Evolutionary conservation across 176 grass and related monocot species (phyloP), one percentile per base, ranked within the genome.

Genomic region (Themeda triandra): DNA sequence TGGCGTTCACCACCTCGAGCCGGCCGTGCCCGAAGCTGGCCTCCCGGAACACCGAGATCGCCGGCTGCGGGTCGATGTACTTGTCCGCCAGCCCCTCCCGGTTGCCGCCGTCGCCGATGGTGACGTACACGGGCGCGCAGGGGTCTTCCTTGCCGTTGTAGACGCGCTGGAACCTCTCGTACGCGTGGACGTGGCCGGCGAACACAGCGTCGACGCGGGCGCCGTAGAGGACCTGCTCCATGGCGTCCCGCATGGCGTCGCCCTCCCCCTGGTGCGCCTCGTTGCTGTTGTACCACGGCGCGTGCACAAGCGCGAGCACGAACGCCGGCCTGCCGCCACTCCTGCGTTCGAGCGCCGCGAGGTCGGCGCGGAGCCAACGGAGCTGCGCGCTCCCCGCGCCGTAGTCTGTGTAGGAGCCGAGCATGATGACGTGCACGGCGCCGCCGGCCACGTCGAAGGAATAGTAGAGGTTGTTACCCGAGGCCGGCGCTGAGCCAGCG

Each of bases 271-370:
- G 76, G 80, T 97, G 92, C 5, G 85, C 94, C 36, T 88, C 40
- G 75, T 97, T 97, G 40, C 85, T 89, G 87, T 86, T 94, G 85
- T 97, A 97, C 94, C 94, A 97, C 45, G 87, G 94, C 33, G 85
- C 92, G 77, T 97, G 94, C 76, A 97, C 80, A 25, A 97, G 28
- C 29, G 92, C 94, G 44, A 94, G 19, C 73, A 90, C 65, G 79
- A 88, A 97, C 28, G 79, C 63, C 28, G 89, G n/a, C n/a, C n/a
- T n/a, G n/a, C n/a, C n/a, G n/a, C n/a, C n/a, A n/a, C n/a, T n/a
- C n/a, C n/a, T n/a, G n/a, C n/a, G 10, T 10, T 2, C 2, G 23
- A 70, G 54, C 4, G 75, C 85, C n/a, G n/a, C n/a, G n/a, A n/a
- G n/a, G n/a, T 18, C 94, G 87, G 85, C 46, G 24, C 19, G 28